phyloP scores from a whole-genome alignment of 768 basidiomycete species.

The Leccinum uliginosum region DNA sequence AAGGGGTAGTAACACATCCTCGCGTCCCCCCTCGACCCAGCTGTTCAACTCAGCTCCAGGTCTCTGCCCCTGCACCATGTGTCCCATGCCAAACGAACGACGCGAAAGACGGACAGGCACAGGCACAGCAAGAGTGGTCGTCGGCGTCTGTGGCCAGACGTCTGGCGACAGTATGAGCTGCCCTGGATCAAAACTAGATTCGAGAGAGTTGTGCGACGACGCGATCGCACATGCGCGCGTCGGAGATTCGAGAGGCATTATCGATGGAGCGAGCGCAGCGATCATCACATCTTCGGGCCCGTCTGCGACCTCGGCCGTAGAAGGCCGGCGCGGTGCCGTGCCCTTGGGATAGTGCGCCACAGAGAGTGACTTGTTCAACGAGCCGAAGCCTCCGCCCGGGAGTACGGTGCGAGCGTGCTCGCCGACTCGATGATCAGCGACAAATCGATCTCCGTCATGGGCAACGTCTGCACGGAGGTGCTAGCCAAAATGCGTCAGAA shows the following conservation, averaged over 20 bases:
- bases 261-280: constrained; percentile 1
- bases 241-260: constrained; percentile 24
- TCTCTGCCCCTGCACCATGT: neutral
- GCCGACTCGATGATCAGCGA: constrained; percentile 10
- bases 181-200: constrained; percentile 24
- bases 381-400: neutral
- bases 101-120: constrained; percentile 10
- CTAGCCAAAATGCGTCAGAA: constrained; percentile 14
- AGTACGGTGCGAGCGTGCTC: constrained; percentile 6
- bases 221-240: constrained; percentile 17
- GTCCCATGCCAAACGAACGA: constrained; percentile 8
- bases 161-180: constrained; percentile 6
- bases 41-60: neutral
- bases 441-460: constrained; percentile 25
- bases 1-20: neutral
- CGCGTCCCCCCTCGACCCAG: neutral
- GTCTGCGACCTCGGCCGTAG: constrained; percentile 4
- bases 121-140: neutral
- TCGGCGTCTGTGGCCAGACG: constrained; percentile 23
- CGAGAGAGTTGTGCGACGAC: constrained; percentile 32
- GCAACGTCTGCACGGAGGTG: constrained; percentile 6
- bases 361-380: neutral
- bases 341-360: neutral
- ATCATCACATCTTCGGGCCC: constrained; percentile 11
- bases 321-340: constrained; percentile 1